These are phyloP conservation scores for Vigna hirtella DNA, from an alignment of 306 rosid species.

Conservation along the genomic window DNA sequence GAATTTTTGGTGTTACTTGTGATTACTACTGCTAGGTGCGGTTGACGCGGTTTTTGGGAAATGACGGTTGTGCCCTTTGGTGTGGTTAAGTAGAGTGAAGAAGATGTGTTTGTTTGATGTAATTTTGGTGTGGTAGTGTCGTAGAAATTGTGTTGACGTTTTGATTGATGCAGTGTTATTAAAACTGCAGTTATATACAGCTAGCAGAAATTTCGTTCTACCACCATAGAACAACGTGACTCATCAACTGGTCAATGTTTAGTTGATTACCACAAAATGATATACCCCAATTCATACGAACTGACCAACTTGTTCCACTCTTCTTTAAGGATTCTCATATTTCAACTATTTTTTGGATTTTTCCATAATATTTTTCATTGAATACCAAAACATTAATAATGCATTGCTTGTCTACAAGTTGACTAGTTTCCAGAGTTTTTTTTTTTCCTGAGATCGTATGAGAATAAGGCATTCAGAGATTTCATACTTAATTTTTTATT, in stretches of 20 bases:
- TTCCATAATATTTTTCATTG: too few species aligned
- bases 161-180: not conserved
- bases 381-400: too few species aligned
- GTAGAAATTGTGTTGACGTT: conserved; percentile 4
- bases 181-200: not conserved
- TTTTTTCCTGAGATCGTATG: too few species aligned
- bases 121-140: not conserved
- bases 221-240: not conserved
- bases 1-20: not conserved
- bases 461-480: too few species aligned
- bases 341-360: too few species aligned
- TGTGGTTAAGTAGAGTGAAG: not conserved
- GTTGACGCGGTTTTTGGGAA: conserved; percentile 51
- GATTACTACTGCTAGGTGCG: not conserved
- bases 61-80: conserved; percentile 33
- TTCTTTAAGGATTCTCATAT: too few species aligned
- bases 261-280: not conserved
- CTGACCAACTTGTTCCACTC: not conserved
- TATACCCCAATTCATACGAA: conserved; percentile 5
- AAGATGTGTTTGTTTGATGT: not conserved
- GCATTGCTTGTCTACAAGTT: too few species aligned
- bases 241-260: not conserved
- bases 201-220: not conserved
- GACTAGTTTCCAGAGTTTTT: too few species aligned
- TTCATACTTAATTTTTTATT: too few species aligned